phyloP scores from a whole-genome alignment of 192 early-diverging fungal species.

The Backusella parvicylindrica region DNA sequence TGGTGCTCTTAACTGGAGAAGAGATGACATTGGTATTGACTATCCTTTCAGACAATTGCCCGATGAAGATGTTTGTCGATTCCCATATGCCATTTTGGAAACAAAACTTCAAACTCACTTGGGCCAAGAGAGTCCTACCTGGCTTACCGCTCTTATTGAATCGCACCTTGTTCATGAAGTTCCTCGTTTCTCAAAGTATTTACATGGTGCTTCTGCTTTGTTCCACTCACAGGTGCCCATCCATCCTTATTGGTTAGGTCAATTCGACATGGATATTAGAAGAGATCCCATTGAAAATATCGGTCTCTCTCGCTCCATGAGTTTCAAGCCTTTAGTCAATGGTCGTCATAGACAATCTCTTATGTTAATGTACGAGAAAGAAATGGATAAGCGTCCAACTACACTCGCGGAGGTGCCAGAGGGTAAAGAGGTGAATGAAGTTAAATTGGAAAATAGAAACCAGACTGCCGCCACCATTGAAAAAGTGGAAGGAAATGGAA shows the following conservation, averaged over 20 bases:
- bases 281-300: conserved; percentile 18
- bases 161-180: conserved; percentile 75
- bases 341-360: conserved; percentile 30
- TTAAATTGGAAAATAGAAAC: background rate
- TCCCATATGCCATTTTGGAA: conserved; percentile 97
- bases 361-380: background rate
- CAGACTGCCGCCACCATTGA: background rate
- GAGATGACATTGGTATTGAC: conserved; percentile 63
- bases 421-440: background rate
- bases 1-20: conserved; percentile 63
- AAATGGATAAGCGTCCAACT: background rate
- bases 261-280: conserved; percentile 32
- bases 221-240: conserved; percentile 48
- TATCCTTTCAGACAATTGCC: conserved; percentile 35
- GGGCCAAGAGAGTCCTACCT: conserved; percentile 64
- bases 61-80: conserved; percentile 55
- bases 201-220: conserved; percentile 72
- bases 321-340: conserved; percentile 34
- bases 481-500: background rate
- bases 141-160: conserved; percentile 72
- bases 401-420: background rate
- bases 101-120: conserved; percentile 74
- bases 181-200: conserved; percentile 84
- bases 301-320: conserved; percentile 29
- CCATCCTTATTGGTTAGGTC: conserved; percentile 56